Percentiles rank a stretch among this genome's conserved stretches.
These are phyloP conservation scores for Dendrocalamus sinicus DNA, from an alignment of 176 grass and related monocot species.

Conservation along the genomic window DNA sequence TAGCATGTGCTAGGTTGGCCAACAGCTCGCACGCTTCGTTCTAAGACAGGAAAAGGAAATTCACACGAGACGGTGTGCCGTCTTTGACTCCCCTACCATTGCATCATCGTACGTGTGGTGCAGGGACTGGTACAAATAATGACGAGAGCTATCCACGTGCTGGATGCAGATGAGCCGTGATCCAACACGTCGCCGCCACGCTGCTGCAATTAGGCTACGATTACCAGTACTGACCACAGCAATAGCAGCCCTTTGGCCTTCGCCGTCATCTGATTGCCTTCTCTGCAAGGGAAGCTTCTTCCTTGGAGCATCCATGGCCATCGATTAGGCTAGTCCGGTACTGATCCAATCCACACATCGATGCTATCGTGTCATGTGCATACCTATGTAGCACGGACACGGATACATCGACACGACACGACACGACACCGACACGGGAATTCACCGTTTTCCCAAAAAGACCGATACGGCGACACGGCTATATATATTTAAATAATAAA, in stretches of 20 bases:
- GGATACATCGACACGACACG: too few relatives aligned
- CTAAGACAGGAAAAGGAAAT: background rate
- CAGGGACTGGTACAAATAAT: background rate
- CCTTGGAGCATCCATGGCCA: background rate
- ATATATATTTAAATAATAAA: too few relatives aligned
- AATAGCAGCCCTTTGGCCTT: background rate
- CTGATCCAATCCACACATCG: too few relatives aligned
- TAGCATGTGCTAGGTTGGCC: background rate
- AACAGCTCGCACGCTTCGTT: slow-evolving; percentile 4
- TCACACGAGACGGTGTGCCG: background rate
- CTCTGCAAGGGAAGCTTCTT: background rate
- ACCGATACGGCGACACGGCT: too few relatives aligned
- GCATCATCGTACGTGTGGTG: background rate
- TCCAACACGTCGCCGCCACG: slow-evolving; percentile 22
- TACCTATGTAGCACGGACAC: too few relatives aligned
- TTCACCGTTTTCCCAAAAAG: too few relatives aligned
- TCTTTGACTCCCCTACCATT: background rate
- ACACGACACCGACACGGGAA: too few relatives aligned
- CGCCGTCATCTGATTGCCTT: background rate
- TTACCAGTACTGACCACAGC: background rate
- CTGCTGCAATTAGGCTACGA: background rate
- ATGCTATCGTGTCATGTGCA: background rate
- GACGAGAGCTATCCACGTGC: background rate
- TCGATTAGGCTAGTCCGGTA: background rate
- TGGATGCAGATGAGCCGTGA: background rate